Evolutionary conservation across 768 basidiomycete species (phyloP).

Genomic region (Scleroderma bovista): DNA sequence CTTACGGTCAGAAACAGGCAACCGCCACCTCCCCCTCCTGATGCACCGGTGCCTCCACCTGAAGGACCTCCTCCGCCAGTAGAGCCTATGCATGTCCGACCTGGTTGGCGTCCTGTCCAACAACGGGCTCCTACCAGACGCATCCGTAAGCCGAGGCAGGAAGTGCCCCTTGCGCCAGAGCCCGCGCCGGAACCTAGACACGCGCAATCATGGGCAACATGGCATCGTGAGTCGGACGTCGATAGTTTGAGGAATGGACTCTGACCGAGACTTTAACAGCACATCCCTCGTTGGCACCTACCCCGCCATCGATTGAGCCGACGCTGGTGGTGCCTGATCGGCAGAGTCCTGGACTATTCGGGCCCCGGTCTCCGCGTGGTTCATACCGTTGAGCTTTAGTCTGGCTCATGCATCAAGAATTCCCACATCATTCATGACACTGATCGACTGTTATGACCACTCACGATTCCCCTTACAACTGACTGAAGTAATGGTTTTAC

Average conservation of each 20-base stretch:
- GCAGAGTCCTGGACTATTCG: slow-evolving; percentile 66
- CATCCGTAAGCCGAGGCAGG: slow-evolving; percentile 38
- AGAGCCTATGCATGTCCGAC: slow-evolving; percentile 41
- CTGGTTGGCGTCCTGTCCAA: slow-evolving; percentile 59
- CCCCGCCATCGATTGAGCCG: slow-evolving; percentile 56
- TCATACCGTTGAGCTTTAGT: slow-evolving; percentile 21
- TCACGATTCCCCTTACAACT: slow-evolving; percentile 16
- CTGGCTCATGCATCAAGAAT: background rate
- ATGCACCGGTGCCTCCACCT: slow-evolving; percentile 40
- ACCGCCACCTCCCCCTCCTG: slow-evolving; percentile 40
- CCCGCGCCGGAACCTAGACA: slow-evolving; percentile 36
- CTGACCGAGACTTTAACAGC: slow-evolving; percentile 36
- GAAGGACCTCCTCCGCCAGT: slow-evolving; percentile 39
- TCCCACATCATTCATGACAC: background rate
- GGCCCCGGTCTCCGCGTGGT: slow-evolving; percentile 61
- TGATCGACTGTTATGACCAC: slow-evolving; percentile 7
- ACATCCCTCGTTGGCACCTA: slow-evolving; percentile 49
- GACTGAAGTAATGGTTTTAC: slow-evolving; percentile 6
- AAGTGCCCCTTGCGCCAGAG: slow-evolving; percentile 30
- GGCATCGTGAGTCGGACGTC: slow-evolving; percentile 51
- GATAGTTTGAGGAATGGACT: background rate
- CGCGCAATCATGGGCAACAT: slow-evolving; percentile 53
- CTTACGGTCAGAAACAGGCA: slow-evolving; percentile 28
- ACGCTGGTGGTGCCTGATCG: slow-evolving; percentile 56
- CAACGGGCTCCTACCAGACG: slow-evolving; percentile 30